A percentile compares a stretch with the other conserved stretches of the same genome.
phyloP scores from a whole-genome alignment of 2,329 filamentous ascomycete genomes.

The Penicillium griseofulvum region DNA sequence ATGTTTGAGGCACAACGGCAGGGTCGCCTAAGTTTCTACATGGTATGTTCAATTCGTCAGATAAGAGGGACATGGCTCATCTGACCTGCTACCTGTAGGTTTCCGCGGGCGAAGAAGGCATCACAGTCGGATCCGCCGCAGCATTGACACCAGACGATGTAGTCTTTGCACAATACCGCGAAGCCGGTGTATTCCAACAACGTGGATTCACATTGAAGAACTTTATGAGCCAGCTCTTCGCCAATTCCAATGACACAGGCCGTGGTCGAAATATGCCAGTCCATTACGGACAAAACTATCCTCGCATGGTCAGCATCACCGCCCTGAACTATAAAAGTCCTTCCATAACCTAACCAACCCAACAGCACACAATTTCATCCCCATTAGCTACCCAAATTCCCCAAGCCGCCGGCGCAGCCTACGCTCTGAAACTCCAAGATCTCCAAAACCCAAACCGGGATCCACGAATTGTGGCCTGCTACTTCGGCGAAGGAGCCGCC shows the following conservation, averaged over 20 bases:
- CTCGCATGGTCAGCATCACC: conserved; percentile 68
- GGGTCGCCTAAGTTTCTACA: conserved; percentile 93
- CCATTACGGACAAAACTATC: conserved; percentile 81
- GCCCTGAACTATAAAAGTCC: background rate
- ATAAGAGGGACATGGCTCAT: background rate
- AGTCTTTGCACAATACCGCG: conserved; percentile 90
- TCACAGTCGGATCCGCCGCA: conserved; percentile 83
- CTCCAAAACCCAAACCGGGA: conserved; percentile 67
- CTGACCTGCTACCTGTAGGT: conserved; percentile 43
- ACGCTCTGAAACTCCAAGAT: conserved; percentile 79
- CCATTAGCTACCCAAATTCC: conserved; percentile 86
- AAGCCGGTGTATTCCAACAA: conserved; percentile 86
- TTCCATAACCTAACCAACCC: conserved; percentile 43
- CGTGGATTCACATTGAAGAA: conserved; percentile 81
- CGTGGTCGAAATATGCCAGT: conserved; percentile 94
- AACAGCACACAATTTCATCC: conserved; percentile 80
- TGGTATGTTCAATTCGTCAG: conserved; percentile 56
- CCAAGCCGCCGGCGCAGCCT: conserved; percentile 81
- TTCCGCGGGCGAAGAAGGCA: conserved; percentile 89
- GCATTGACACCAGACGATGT: conserved; percentile 82
- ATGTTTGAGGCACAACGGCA: conserved; percentile 98
- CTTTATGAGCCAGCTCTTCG: conserved; percentile 95
- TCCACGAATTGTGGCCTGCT: conserved; percentile 71
- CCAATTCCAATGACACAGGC: conserved; percentile 76
- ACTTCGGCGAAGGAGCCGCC: conserved; percentile 87